Evolutionary conservation across 768 basidiomycete genomes (phyloP).

Genomic region (Podaxis rugospora): DNA sequence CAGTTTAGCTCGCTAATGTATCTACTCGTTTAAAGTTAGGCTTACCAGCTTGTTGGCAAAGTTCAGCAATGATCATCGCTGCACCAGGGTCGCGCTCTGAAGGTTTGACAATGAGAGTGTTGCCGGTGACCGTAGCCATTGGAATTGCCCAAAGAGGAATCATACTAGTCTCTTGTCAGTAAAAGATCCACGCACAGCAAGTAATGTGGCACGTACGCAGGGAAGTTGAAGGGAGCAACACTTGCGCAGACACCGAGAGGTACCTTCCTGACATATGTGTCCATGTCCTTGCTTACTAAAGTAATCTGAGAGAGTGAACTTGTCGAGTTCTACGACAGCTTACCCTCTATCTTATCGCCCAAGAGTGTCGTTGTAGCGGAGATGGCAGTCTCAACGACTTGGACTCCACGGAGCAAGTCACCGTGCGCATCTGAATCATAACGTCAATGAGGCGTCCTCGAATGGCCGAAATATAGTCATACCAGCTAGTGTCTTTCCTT

Average conservation of each 20-base stretch:
- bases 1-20: not conserved
- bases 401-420: slow-evolving; percentile 88
- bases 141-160: slow-evolving; percentile 97
- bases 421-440: slow-evolving; percentile 77
- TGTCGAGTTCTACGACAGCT: slow-evolving; percentile 15
- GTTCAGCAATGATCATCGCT: slow-evolving; percentile 95
- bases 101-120: slow-evolving; percentile 92
- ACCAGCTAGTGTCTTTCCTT: slow-evolving; percentile 92
- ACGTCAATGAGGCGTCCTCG: not conserved
- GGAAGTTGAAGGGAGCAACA: slow-evolving; percentile 87
- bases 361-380: slow-evolving; percentile 82
- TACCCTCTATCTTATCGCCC: slow-evolving; percentile 91
- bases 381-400: slow-evolving; percentile 79
- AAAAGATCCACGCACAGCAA: slow-evolving; percentile 3
- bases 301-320: not conserved
- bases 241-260: slow-evolving; percentile 89
- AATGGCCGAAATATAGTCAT: slow-evolving; percentile 11
- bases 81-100: slow-evolving; percentile 97
- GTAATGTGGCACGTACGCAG: slow-evolving; percentile 51
- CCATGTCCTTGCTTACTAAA: slow-evolving; percentile 92
- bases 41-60: slow-evolving; percentile 80
- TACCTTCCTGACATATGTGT: slow-evolving; percentile 79
- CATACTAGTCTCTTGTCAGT: slow-evolving; percentile 50
- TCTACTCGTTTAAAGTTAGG: not conserved
- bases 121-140: slow-evolving; percentile 85